These are phyloP conservation scores for Cryphonectria naterciae DNA, from an alignment of 2,329 filamentous ascomycete species.

Conservation along the genomic window DNA sequence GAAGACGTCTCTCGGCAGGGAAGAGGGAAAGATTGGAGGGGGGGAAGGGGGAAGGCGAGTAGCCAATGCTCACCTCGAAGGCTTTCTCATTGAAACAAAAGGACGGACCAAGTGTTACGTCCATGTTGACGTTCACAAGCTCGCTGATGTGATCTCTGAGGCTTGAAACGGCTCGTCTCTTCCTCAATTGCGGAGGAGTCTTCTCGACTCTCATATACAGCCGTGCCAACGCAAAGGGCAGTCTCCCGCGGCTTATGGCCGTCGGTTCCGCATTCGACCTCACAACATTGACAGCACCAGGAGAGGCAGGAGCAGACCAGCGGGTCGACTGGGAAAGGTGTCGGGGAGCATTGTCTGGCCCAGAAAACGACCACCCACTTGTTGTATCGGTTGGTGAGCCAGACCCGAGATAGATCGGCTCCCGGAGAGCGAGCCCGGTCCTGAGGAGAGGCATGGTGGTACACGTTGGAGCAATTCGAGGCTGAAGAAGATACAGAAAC, in stretches of 20 bases:
- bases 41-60: not conserved
- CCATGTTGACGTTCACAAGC: not conserved
- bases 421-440: not conserved
- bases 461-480: not conserved
- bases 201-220: not conserved
- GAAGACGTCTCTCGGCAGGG: not conserved
- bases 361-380: not conserved
- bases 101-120: not conserved
- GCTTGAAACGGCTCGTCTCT: slow-evolving; percentile 4
- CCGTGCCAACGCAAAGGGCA: slow-evolving; percentile 16
- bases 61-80: not conserved
- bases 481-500: no score
- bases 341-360: not conserved
- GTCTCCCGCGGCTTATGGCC: not conserved
- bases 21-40: not conserved
- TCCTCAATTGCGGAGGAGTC: slow-evolving; percentile 11
- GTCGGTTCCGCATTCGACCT: not conserved
- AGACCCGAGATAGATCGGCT: not conserved
- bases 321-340: not conserved
- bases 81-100: not conserved
- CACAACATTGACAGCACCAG: not conserved
- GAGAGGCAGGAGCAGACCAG: not conserved
- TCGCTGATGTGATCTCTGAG: slow-evolving; percentile 1
- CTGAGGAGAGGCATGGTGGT: not conserved
- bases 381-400: not conserved